Base-by-base conservation (phyloP, 768 basidiomycete genomes). In the Amyloporia xantha region DNA sequence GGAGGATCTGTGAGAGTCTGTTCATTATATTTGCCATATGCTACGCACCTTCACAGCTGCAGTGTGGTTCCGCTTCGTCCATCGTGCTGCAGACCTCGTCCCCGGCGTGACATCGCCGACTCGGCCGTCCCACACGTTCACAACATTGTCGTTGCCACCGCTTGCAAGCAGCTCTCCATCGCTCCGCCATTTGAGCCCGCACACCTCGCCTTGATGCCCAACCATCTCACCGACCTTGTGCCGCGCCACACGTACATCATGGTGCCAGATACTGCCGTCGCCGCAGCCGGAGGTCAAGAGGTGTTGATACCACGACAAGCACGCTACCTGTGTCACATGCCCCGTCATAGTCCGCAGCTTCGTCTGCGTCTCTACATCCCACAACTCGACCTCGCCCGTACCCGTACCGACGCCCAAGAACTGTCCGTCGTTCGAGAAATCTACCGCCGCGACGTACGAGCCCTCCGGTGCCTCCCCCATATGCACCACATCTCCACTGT, bases 61-160 rank as follows among this genome's bases (percentile, higher is more conserved):
- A 1, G 73, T 75, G 55, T 81, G 78, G 59, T 75, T 77, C 19
- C 72, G 63, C 62, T 78, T 78, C 46, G 72, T 74, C 74, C 75
- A 78, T 47, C 76, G 73, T 9, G 78, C 60, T 59, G 40, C 61
- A 17, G 50, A 62, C 24, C 62, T 44, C 9, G 58, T 48, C 2
- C 57, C 57, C n/a, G 59, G 39, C 1, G 50, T 49, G 19, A 59
- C 52, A 60, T 63, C 63, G 9, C 61, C 61, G 47, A 54, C 71
- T 47, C 89, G 76, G 5, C 85, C 89, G 57, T 99, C 95, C 95
- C 95, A 99, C 43, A 96, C 86, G 60, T 96, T 95, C 47, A 98
- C 93, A 17, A 96, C 92, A 54, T 98, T 97, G 66, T 98, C 96
- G 61, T 98, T 96, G 0, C 93, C 95, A 2, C 95, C 95, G 55